A percentile compares a stretch with the other conserved stretches of the same genome.
These are phyloP conservation scores for Trichoderma sp. DNA, from an alignment of 2,329 filamentous ascomycete genomes.

Conservation along the genomic window DNA sequence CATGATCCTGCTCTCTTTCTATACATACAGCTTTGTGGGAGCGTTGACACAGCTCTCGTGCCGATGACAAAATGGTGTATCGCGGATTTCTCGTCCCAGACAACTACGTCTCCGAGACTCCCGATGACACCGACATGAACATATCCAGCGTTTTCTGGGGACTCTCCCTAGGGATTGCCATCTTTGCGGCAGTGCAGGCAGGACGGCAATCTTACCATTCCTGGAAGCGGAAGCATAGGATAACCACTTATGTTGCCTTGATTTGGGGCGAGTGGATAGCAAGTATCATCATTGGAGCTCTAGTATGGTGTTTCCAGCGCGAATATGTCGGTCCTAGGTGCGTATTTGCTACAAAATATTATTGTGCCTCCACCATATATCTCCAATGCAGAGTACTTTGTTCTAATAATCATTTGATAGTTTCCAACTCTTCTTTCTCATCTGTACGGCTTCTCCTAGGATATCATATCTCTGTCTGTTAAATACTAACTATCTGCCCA, in stretches of 20 bases:
- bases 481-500: background rate
- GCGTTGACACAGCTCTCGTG: background rate
- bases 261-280: background rate
- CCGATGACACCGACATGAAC: background rate
- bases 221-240: background rate
- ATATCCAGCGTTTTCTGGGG: background rate
- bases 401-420: background rate
- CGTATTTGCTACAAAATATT: background rate
- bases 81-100: background rate
- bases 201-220: background rate
- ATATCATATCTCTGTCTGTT: background rate
- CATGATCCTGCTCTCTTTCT: background rate
- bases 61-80: background rate
- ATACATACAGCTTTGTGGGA: background rate
- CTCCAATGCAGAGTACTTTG: background rate
- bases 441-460: background rate
- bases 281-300: background rate
- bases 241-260: background rate
- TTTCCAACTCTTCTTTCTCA: background rate
- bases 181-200: background rate
- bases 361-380: fast-evolving
- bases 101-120: background rate
- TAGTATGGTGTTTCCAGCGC: background rate
- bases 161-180: background rate
- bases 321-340: background rate